phyloP scores from a whole-genome alignment of 1,284 basidiomycete species.

The Austroboletus niveus region DNA sequence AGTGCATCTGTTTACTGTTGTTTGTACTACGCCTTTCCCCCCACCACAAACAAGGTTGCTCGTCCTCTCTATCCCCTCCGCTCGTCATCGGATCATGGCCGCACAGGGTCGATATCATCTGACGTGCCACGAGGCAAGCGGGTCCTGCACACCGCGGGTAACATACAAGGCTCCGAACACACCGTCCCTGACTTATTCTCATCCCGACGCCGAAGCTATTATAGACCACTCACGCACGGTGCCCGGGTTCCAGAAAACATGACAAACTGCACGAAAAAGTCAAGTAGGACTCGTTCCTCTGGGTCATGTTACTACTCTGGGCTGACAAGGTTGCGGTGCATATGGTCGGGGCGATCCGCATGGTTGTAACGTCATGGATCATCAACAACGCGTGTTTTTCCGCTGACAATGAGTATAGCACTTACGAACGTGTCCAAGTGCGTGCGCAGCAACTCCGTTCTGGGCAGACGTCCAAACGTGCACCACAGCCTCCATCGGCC shows the following conservation, averaged over 20 bases:
- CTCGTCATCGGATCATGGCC: background rate
- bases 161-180: background rate
- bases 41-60: background rate
- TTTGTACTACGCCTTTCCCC: constrained; percentile 3
- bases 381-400: background rate
- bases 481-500: background rate
- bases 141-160: background rate
- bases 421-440: background rate
- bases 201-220: too few relatives aligned
- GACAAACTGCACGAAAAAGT: constrained; percentile 2
- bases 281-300: background rate
- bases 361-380: constrained; percentile 1
- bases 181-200: constrained; percentile 7
- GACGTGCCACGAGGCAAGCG: constrained; percentile 14
- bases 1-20: constrained; percentile 10
- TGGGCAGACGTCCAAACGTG: background rate
- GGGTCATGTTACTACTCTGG: background rate
- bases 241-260: constrained; percentile 8
- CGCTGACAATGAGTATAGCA: background rate
- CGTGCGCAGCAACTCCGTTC: background rate
- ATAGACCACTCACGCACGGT: background rate
- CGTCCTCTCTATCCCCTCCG: background rate
- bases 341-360: constrained; percentile 13
- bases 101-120: constrained; percentile 4
- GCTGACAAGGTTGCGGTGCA: constrained; percentile 10